Base-by-base conservation (phyloP, 306 rosid species). In the Acacia crassicarpa region DNA sequence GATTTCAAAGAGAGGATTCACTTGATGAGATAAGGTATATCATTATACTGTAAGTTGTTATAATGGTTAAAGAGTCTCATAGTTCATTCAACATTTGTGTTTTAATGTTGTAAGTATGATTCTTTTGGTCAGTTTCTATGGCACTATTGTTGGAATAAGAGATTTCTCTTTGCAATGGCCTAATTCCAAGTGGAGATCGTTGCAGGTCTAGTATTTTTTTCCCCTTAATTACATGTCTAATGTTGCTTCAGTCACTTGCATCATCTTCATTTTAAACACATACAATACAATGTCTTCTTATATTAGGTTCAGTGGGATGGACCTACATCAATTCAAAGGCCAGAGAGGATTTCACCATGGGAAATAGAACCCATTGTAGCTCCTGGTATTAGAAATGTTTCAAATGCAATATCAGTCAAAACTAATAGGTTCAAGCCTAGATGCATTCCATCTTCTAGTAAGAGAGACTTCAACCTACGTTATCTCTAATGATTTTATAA, bases 261-360 rank as follows among this genome's bases (percentile, higher is more conserved):
- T 56, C 59, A 49, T 46, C 67, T 17, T 61, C 38, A 10, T n/a
- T 30, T 63, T 10, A 32, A 13, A 27, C 46, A 48, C 17, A 16
- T 16, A 49, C 41, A 38, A 38, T 38, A 48, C n/a, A 9, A 49
- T 32, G 68, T 30, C 49, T 59, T 80, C 30, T 23, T 9, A 44
- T 81, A 41, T 20, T 75, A 91, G 98, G 78, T 91, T 72, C 92
- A 84, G 76, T 94, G 97, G 98, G 98, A 94, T 81, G 93, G 87
- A 76, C 88, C 90, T 7, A 87, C 97, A 10, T 76, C 91, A 15
- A 83, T 94, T 59, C 90, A 79, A 22, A 91, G 97, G 88, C 98
- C 93, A 4, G 98, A 91, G 12, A 89, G 91, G 81, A 94, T 94
- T 86, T 92, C 97, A 45, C 67, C 90, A 2, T 94, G 98, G 98